Conservation (phyloP, 352 stramenopile species). For the Lagenidium giganteum region DNA sequence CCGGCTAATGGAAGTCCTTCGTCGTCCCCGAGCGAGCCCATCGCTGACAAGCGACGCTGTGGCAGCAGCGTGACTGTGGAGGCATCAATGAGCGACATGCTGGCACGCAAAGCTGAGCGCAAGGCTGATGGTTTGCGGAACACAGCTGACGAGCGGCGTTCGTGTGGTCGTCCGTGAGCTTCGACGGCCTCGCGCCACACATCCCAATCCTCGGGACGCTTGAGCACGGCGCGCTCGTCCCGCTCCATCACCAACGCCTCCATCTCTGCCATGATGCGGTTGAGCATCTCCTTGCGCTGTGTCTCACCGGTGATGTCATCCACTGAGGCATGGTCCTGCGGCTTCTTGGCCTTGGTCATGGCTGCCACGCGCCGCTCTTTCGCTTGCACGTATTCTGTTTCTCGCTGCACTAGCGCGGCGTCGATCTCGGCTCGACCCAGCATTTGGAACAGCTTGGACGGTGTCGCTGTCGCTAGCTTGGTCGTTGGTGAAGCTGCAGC, state of each 20-base stretch:
- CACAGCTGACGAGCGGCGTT: neutral
- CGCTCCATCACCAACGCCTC: constrained; percentile 29
- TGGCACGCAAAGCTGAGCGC: too few relatives aligned
- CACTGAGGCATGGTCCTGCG: constrained; percentile 22
- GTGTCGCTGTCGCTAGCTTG: too few relatives aligned
- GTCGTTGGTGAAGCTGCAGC: too few relatives aligned
- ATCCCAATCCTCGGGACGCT: neutral
- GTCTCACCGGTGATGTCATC: constrained; percentile 57
- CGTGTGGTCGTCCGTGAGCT: neutral
- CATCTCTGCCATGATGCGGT: constrained; percentile 66
- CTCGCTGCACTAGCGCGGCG: constrained; percentile 18
- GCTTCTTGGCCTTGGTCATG: too few relatives aligned
- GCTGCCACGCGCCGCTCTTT: too few relatives aligned
- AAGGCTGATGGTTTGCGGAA: constrained; percentile 3
- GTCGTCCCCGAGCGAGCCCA: constrained; percentile 11
- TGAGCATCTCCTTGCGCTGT: constrained; percentile 52
- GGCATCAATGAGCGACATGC: too few relatives aligned
- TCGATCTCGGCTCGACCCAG: constrained; percentile 8
- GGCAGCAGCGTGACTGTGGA: constrained; percentile 16
- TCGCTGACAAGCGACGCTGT: constrained; percentile 27
- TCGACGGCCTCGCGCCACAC: neutral
- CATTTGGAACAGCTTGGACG: constrained; percentile 2
- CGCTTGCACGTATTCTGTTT: neutral
- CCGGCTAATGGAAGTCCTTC: neutral
- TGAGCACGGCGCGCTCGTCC: neutral